A percentile compares a stretch with the other conserved stretches of the same genome.
phyloP scores from a whole-genome alignment of 768 basidiomycete genomes.

The Trametes meyenii region DNA sequence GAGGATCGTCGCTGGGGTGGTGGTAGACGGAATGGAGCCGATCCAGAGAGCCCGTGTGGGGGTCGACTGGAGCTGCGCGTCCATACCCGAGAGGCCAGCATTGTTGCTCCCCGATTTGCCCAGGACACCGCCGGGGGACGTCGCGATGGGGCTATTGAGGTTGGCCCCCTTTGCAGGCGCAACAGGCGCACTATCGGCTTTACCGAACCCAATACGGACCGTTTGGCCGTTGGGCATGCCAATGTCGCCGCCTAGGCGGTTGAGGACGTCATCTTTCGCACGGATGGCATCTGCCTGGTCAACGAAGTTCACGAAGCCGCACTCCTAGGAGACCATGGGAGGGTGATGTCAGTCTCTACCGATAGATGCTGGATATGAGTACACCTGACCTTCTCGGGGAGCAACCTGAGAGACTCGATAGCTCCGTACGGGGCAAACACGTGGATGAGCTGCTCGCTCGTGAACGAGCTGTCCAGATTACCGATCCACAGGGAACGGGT shows the following conservation, averaged over 20 bases:
- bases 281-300: constrained; percentile 95
- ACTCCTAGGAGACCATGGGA: constrained; percentile 63
- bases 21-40: constrained; percentile 93
- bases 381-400: constrained; percentile 91
- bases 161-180: constrained; percentile 79
- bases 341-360: constrained; percentile 13
- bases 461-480: constrained; percentile 92
- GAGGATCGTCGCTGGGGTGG: constrained; percentile 91
- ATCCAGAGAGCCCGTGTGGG: constrained; percentile 98
- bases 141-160: constrained; percentile 62
- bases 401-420: constrained; percentile 90
- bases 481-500: constrained; percentile 98
- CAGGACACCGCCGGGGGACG: constrained; percentile 55
- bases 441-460: constrained; percentile 91
- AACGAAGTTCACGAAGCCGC: constrained; percentile 98
- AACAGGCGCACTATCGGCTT: constrained; percentile 94
- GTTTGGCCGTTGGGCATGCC: constrained; percentile 95
- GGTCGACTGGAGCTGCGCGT: constrained; percentile 84
- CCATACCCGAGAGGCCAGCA: constrained; percentile 67
- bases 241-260: constrained; percentile 91
- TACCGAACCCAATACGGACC: constrained; percentile 97
- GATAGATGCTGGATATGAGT: background rate
- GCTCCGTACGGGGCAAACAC: constrained; percentile 97
- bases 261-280: constrained; percentile 97
- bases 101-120: constrained; percentile 50